Base-by-base conservation (phyloP, 2,329 filamentous ascomycete genomes). In the Fusarium pseudograminearum region DNA sequence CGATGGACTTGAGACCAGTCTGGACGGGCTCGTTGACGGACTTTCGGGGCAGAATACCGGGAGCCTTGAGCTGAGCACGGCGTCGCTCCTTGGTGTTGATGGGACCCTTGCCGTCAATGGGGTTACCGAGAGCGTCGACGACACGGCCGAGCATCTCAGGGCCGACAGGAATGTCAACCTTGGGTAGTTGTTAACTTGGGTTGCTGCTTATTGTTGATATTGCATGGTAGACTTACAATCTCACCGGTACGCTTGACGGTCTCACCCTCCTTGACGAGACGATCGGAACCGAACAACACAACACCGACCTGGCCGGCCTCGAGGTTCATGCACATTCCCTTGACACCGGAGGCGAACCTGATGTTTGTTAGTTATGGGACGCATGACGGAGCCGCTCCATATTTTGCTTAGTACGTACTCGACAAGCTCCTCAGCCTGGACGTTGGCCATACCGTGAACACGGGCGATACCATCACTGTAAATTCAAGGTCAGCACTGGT, bases 301-400 rank as follows among this genome's bases (percentile, higher is more conserved):
- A 99, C 94, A 97, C 96, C 96, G 87, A 99, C 96, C 87, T 98
- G 96, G 84, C 96, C 96, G 85, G 96, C 96, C 88, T 99, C 96
- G 86, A 99, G 91, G 93, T 99, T 99, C 95, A 99, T 98, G 93
- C 95, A 98, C 96, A 99, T 99, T 85, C 96, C 96, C 91, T 98
- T 98, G 86, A 98, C 96, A 84, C 96, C 96, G 75, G 96, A 99
- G 80, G 96, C 93, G 88, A 99, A 99, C 89, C 94, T 98, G 28
- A 48, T 63, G 28, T 8, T 34, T n/a, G 57, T 76, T 73, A 78
- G 67, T 46, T 61, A 47, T 31, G 9, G 36, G 46, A 58, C 60
- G 61, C 41, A 57, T 57, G 33, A 50, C 38, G 50, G 18, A 14
- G 47, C 26, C 55, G n/a, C 30, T 63, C 60, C 45, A 59, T 47